A percentile compares a stretch with the other conserved stretches of the same genome.
Conservation (phyloP, 768 basidiomycete genomes). For the Porphyrellus cyaneotinctus region DNA sequence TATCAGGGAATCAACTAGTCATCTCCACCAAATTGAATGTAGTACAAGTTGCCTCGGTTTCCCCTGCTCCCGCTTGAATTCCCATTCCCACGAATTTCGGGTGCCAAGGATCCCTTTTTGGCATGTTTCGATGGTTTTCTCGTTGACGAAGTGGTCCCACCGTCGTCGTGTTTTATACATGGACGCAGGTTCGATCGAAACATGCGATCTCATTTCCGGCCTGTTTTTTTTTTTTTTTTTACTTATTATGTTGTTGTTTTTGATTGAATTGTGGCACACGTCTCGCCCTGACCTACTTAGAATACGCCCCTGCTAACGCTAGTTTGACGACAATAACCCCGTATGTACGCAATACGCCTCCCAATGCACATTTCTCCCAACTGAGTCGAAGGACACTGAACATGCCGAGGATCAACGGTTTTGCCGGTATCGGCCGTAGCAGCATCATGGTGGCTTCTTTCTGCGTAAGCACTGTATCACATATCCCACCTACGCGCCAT, state of each 20-base stretch:
- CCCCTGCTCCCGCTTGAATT: neutral
- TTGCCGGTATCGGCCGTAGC: neutral
- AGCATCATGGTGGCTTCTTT: neutral
- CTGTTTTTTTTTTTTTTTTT: no score
- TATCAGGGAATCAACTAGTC: constrained; percentile 25
- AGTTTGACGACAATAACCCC: neutral
- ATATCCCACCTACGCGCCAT: neutral
- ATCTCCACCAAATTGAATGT: constrained; percentile 4
- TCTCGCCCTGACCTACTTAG: neutral
- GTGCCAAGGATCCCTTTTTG: neutral
- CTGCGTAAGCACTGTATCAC: neutral
- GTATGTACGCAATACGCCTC: constrained; percentile 2
- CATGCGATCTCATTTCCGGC: no score
- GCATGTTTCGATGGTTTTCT: constrained; percentile 16
- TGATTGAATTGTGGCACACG: neutral
- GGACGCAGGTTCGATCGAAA: constrained; percentile 3
- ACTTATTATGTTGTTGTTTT: neutral
- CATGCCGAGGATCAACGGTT: neutral
- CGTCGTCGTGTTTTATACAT: constrained; percentile 1
- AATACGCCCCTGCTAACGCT: constrained; percentile 1
- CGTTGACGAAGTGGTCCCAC: constrained; percentile 1
- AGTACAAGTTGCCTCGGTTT: constrained; percentile 2
- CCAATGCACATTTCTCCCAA: neutral
- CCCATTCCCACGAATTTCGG: neutral
- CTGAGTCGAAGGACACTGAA: neutral